Conservation (phyloP, 306 rosid species). For the Myrica gale region DNA sequence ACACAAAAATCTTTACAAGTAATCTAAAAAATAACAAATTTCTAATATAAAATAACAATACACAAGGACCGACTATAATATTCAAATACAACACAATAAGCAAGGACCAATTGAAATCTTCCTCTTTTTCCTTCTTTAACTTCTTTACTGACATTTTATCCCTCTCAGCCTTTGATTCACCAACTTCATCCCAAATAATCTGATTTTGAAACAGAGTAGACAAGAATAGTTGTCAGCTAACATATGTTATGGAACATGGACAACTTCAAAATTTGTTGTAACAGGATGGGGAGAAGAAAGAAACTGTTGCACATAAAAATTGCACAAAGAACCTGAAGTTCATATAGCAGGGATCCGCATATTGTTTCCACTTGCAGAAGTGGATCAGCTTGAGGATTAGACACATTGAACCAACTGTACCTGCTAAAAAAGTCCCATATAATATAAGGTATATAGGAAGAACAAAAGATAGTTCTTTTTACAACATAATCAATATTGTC, state of each 20-base stretch:
- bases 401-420: conserved; percentile 41
- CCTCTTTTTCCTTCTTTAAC: too few relatives aligned
- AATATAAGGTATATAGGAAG: too few relatives aligned
- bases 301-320: conserved; percentile 10
- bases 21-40: too few relatives aligned
- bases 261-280: conserved; percentile 10
- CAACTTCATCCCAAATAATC: conserved; percentile 98
- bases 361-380: conserved; percentile 68
- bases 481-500: too few relatives aligned
- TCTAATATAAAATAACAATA: too few relatives aligned
- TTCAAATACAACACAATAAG: too few relatives aligned
- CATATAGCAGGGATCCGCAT: conserved; percentile 70
- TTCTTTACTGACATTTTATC: conserved; percentile 44
- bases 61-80: too few relatives aligned
- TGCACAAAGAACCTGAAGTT: conserved; percentile 67
- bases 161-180: conserved; percentile 73
- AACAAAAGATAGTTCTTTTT: too few relatives aligned
- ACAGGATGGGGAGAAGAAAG: not conserved
- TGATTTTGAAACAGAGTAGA: conserved; percentile 30
- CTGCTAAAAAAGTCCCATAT: conserved; percentile 29
- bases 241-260: not conserved
- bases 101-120: too few relatives aligned
- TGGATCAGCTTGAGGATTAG: conserved; percentile 49
- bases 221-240: not conserved
- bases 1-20: too few relatives aligned